phyloP scores from a whole-genome alignment of 2,329 filamentous ascomycete genomes.

The Zymoseptoria tritici region DNA sequence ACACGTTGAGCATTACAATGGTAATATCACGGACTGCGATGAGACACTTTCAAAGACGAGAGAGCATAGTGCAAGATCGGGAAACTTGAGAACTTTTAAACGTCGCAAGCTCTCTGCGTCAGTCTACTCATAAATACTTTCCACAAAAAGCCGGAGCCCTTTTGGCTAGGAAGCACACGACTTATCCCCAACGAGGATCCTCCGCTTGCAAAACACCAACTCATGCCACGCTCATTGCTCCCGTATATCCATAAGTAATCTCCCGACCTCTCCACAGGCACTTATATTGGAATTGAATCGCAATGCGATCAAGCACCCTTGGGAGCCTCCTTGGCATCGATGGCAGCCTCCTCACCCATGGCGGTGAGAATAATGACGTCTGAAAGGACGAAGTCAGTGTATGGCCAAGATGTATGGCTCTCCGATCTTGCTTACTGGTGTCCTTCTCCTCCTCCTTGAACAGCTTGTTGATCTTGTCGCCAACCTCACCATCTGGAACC shows the following conservation, averaged over 20 bases:
- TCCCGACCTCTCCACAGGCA: constrained; percentile 9
- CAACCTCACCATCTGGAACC: constrained; percentile 81
- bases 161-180: constrained; percentile 18
- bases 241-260: constrained; percentile 17
- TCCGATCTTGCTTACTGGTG: constrained; percentile 61
- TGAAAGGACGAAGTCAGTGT: constrained; percentile 31
- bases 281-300: constrained; percentile 9
- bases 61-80: too few species aligned
- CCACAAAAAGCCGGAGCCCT: constrained; percentile 11
- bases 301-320: constrained; percentile 22
- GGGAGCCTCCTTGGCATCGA: constrained; percentile 92
- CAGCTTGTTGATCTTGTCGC: constrained; percentile 75
- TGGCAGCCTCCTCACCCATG: constrained; percentile 90
- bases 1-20: too few species aligned
- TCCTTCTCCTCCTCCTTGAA: constrained; percentile 84
- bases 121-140: constrained; percentile 20
- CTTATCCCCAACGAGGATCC: constrained; percentile 18
- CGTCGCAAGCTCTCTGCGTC: constrained; percentile 13
- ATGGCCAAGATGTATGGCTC: neutral
- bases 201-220: constrained; percentile 18
- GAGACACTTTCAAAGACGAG: too few species aligned
- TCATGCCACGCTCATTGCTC: constrained; percentile 20
- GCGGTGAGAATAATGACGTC: constrained; percentile 87
- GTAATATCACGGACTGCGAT: too few species aligned
- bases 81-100: constrained; percentile 6